Percentiles rank a stretch among this genome's conserved stretches.
Evolutionary conservation across 305 asterid species (phyloP).

Genomic region (Coffea humblotiana): DNA sequence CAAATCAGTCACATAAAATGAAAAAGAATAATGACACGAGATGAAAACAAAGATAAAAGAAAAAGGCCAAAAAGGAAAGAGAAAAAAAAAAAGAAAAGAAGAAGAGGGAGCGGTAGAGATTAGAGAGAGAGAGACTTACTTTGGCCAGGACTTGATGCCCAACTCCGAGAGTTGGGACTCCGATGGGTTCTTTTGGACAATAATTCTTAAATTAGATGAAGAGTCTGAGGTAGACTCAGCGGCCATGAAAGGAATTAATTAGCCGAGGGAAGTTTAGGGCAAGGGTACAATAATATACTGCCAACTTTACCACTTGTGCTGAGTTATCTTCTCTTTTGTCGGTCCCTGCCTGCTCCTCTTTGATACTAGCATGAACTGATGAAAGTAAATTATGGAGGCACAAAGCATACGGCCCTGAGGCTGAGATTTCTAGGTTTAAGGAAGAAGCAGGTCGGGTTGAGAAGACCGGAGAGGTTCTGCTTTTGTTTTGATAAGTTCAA

Average conservation of each 20-base stretch:
- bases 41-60: neutral
- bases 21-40: neutral
- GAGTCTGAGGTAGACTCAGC: slow-evolving; percentile 42
- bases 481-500: neutral
- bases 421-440: neutral
- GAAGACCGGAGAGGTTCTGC: neutral
- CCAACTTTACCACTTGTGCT: neutral
- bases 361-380: neutral
- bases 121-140: slow-evolving; percentile 39
- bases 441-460: neutral
- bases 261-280: neutral
- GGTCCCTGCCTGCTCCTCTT: neutral
- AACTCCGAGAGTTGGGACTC: slow-evolving; percentile 66
- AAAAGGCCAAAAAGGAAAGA: neutral
- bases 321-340: neutral
- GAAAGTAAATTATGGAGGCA: no score
- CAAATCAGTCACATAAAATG: neutral
- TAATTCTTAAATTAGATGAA: slow-evolving; percentile 51
- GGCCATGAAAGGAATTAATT: slow-evolving; percentile 38
- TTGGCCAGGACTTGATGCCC: slow-evolving; percentile 94
- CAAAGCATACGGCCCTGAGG: no score
- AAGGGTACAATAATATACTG: neutral
- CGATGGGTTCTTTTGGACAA: slow-evolving; percentile 67
- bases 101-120: no score
- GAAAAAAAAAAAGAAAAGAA: neutral